Percentiles rank a stretch among this genome's conserved stretches.
phyloP scores from a whole-genome alignment of 1,284 basidiomycete species.

The Cryptococcus sp. region DNA sequence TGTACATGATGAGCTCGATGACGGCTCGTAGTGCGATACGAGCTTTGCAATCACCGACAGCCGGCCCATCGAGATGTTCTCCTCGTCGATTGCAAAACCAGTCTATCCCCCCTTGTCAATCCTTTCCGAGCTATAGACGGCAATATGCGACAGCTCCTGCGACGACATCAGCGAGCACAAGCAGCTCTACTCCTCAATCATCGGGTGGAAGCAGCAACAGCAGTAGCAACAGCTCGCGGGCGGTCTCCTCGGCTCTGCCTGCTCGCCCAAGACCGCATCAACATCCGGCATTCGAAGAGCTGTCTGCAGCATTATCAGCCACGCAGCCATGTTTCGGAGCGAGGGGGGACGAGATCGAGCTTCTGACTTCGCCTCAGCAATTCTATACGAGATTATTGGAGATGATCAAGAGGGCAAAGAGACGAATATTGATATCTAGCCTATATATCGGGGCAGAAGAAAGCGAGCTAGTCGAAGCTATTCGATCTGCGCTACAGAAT shows the following conservation, averaged over 20 bases:
- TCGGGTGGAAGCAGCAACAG: no score
- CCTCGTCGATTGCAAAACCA: no score
- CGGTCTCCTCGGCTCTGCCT: background rate
- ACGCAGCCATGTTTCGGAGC: slow-evolving; percentile 54
- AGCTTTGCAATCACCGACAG: no score
- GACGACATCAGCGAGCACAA: no score
- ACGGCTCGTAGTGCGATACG: no score
- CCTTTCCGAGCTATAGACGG: no score
- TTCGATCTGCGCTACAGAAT: slow-evolving; percentile 62
- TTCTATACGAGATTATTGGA: slow-evolving; percentile 56
- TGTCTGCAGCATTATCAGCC: slow-evolving; percentile 28
- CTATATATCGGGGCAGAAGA: slow-evolving; percentile 76
- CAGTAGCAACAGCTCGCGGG: no score
- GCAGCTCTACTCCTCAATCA: no score
- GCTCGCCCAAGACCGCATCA: slow-evolving; percentile 19
- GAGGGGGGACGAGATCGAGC: slow-evolving; percentile 49
- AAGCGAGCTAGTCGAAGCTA: slow-evolving; percentile 64
- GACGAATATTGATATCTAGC: slow-evolving; percentile 81
- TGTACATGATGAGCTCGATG: no score
- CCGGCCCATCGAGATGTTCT: no score
- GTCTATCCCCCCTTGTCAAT: no score
- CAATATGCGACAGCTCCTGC: no score
- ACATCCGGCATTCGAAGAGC: slow-evolving; percentile 33
- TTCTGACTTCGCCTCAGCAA: slow-evolving; percentile 51
- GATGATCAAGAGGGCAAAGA: slow-evolving; percentile 70